Evolutionary conservation across 2,329 filamentous ascomycete genomes (phyloP), one percentile per base, ranked within the genome.

Genomic region (Paradendryphiella salina): DNA sequence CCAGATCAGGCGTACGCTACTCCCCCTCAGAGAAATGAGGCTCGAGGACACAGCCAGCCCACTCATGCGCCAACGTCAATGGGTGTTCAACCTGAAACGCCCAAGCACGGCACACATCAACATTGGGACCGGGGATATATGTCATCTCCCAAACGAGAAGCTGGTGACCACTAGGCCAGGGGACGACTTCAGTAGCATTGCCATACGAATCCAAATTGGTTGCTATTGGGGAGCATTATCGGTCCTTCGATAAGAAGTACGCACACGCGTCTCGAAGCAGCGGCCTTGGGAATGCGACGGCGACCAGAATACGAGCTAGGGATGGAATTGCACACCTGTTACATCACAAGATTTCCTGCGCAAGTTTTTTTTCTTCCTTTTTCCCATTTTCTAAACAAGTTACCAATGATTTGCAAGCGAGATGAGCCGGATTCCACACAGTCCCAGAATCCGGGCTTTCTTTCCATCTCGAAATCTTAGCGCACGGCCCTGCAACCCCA

Each of bases 101-200:
- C 64, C 46, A 64, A 64, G 53, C 65, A 65, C 54, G 65, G 59
- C 45, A 50, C 61, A 42, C 65, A 66, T 50, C 69, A 70, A 54
- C 69, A 69, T 52, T 65, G 62, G 50, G 66, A 64, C 54, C 63
- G 63, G 46, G 64, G 63, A 43, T 64, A 66, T 53, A 66, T 65
- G 53, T 63, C 66, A 59, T 72, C 67, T 41, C 69, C 69, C 10
- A 71, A 71, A 67, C 56, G 67, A 63, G 70, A 73, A 69, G 54
- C 56, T 52, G 61, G 67, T n/a, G 67, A 65, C 47, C 69, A 66
- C 61, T 73, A 71, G 52, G 50, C 54, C 60, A 33, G 55, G 42
- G 45, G 52, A 50, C 46, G 52, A 62, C 64, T 62, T 64, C 63
- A 67, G 51, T 61, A 54, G 43, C 43, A 44, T 42, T 54, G 42